Base-by-base conservation (phyloP, 2,329 filamentous ascomycete genomes). In the Xylariaceae sp. region DNA sequence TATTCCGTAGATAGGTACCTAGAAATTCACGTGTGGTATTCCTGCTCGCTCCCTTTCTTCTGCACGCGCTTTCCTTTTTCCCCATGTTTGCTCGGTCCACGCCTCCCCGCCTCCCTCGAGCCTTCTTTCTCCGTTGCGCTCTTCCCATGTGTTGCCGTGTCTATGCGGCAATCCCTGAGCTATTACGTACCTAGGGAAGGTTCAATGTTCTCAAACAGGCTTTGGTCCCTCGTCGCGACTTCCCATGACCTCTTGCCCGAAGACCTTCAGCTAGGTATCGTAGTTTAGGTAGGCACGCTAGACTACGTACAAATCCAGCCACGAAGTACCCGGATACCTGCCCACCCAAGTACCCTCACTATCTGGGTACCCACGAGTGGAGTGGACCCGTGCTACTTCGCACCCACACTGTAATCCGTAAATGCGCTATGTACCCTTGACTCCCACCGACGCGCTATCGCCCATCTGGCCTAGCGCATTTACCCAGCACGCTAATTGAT, bases 401-500 rank as follows among this genome's bases (percentile, higher is more conserved):
- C 35, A 55, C 45, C 53, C 44, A 17, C 18, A 17, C 10, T 45
- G 42, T 15, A 30, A 30, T 30, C 23, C 23, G 23, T 30, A 13
- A 45, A 45, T 45, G 42, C 42, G 9, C 9, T 13, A 42, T n/a
- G 23, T 39, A 51, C 52, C 53, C 56, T 58, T 51, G 39, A 48
- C 42, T 39, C 55, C 53, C 58, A 47, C 45, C 11, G 11, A 51
- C 9, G 42, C 55, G 10, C 51, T 53, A 53, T 35, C 34, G 48
- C 45, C 50, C 39, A 48, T 49, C 30, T 39, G 17, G 51, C 6
- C 44, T 45, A 35, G 42, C 47, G 45, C 39, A 30, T 52, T 37
- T 56, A 53, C 47, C 53, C 58, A 52, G 35, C 47, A 53, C 58
- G 49, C 49, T 51, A 48, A 30, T 49, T 59, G 55, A 62, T 60